Evolutionary conservation across 2,329 filamentous ascomycete species (phyloP).

Genomic region (Sphaerulina populicola): DNA sequence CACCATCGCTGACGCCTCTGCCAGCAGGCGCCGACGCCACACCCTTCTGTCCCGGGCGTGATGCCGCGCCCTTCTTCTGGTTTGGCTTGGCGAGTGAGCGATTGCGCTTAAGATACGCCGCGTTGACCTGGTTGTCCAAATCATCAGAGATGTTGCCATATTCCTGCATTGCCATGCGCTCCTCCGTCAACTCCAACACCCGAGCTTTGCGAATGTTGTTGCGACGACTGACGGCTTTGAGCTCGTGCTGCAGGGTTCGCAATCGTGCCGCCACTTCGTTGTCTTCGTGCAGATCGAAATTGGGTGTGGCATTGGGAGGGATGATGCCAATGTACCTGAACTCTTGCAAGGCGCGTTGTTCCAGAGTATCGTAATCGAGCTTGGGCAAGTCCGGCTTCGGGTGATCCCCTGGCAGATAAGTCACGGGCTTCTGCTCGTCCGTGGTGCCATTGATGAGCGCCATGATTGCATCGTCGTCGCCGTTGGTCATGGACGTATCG

Average conservation of each 20-base stretch:
- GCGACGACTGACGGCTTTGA: constrained; percentile 73
- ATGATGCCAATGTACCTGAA: constrained; percentile 85
- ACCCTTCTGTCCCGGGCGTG: constrained; percentile 52
- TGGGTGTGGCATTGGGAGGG: constrained; percentile 51
- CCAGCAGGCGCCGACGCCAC: constrained; percentile 59
- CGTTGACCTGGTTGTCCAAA: constrained; percentile 87
- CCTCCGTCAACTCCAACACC: constrained; percentile 76
- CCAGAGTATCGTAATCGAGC: constrained; percentile 80
- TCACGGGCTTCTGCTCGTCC: constrained; percentile 49
- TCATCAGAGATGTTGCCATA: constrained; percentile 96
- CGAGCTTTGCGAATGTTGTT: constrained; percentile 88
- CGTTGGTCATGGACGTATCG: constrained; percentile 37
- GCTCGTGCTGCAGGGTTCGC: constrained; percentile 70
- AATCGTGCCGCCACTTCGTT: constrained; percentile 89
- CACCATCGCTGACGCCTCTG: constrained; percentile 83
- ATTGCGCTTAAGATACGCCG: constrained; percentile 90
- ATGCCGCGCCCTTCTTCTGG: constrained; percentile 60
- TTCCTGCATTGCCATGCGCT: constrained; percentile 92
- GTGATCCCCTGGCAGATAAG: constrained; percentile 54
- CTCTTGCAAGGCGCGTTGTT: constrained; percentile 85
- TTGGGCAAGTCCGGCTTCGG: constrained; percentile 29
- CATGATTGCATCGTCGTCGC: constrained; percentile 37
- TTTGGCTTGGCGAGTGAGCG: constrained; percentile 81
- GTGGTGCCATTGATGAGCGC: constrained; percentile 32
- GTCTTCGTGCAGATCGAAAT: constrained; percentile 84